These are phyloP conservation scores for Oenanthe javanica DNA, from an alignment of 140 eudicot species.

Conservation along the genomic window DNA sequence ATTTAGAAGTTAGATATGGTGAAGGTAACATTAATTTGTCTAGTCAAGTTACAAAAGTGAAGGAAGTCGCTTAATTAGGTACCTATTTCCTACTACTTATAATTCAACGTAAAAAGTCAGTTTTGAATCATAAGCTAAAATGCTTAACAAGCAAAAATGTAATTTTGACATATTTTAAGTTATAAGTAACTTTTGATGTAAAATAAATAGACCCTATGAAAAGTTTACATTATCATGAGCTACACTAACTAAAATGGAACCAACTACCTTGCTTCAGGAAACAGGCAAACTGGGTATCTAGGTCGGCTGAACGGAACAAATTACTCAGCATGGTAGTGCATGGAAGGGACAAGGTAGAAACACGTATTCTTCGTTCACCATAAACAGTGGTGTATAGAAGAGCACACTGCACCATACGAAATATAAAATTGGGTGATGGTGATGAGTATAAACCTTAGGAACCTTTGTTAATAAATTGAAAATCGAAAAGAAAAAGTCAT, in stretches of 20 bases:
- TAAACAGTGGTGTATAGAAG: constrained; percentile 91
- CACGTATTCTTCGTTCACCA: constrained; percentile 94
- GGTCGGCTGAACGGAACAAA: constrained; percentile 90
- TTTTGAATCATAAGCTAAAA: neutral
- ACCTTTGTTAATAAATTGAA: neutral
- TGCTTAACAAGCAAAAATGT: neutral
- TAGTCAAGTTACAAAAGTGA: neutral
- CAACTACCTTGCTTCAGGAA: constrained; percentile 75
- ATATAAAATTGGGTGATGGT: neutral
- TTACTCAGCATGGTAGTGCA: constrained; percentile 80
- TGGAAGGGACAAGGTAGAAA: constrained; percentile 81
- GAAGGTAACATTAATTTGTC: neutral
- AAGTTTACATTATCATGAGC: neutral
- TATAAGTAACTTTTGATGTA: neutral
- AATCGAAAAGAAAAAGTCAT: neutral
- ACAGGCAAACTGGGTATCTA: constrained; percentile 90
- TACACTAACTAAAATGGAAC: neutral
- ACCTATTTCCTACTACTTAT: neutral
- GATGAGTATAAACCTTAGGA: neutral
- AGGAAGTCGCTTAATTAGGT: neutral
- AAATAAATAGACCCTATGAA: neutral
- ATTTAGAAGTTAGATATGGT: neutral
- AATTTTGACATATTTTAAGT: neutral
- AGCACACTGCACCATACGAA: constrained; percentile 57
- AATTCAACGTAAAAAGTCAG: neutral